A percentile compares a stretch with the other conserved stretches of the same genome.
phyloP scores from a whole-genome alignment of 2,329 filamentous ascomycete genomes.

The Xylogone sp. region DNA sequence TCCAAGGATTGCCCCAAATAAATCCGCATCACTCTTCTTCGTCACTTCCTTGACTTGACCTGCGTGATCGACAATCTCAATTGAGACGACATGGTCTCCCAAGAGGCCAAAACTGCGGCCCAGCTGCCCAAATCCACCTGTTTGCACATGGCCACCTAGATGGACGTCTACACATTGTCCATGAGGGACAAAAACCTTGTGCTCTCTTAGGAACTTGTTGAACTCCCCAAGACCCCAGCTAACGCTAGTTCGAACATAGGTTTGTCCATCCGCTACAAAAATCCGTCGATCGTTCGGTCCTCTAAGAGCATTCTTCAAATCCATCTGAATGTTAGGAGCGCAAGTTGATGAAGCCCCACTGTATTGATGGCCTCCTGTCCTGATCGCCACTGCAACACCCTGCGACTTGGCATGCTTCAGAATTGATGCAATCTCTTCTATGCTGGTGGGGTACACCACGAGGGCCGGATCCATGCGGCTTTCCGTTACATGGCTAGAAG shows the following conservation, averaged over 20 bases:
- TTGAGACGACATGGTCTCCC: slow-evolving; percentile 25
- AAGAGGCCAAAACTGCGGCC: slow-evolving; percentile 38
- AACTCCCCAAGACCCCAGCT: slow-evolving; percentile 39
- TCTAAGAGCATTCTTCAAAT: slow-evolving; percentile 37
- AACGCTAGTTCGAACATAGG: slow-evolving; percentile 35
- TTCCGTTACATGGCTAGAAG: slow-evolving; percentile 36
- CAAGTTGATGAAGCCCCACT: slow-evolving; percentile 44
- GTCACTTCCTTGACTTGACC: slow-evolving; percentile 23
- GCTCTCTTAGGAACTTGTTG: slow-evolving; percentile 36
- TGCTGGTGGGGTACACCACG: slow-evolving; percentile 39
- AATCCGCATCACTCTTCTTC: slow-evolving; percentile 20
- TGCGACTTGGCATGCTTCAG: slow-evolving; percentile 37
- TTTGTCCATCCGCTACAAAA: slow-evolving; percentile 29
- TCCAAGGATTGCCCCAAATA: slow-evolving; percentile 28
- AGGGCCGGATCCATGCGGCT: slow-evolving; percentile 40
- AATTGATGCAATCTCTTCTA: slow-evolving; percentile 37
- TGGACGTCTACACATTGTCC: slow-evolving; percentile 43
- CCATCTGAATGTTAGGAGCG: slow-evolving; percentile 41
- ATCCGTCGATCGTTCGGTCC: slow-evolving; percentile 27
- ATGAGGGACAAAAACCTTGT: slow-evolving; percentile 40
- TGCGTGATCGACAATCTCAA: slow-evolving; percentile 27
- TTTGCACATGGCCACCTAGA: slow-evolving; percentile 44
- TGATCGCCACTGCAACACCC: slow-evolving; percentile 40
- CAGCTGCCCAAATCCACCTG: slow-evolving; percentile 44
- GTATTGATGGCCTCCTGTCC: slow-evolving; percentile 46